Conservation (phyloP, 192 early-diverging fungal genomes). For the Linnemannia schmuckeri region DNA sequence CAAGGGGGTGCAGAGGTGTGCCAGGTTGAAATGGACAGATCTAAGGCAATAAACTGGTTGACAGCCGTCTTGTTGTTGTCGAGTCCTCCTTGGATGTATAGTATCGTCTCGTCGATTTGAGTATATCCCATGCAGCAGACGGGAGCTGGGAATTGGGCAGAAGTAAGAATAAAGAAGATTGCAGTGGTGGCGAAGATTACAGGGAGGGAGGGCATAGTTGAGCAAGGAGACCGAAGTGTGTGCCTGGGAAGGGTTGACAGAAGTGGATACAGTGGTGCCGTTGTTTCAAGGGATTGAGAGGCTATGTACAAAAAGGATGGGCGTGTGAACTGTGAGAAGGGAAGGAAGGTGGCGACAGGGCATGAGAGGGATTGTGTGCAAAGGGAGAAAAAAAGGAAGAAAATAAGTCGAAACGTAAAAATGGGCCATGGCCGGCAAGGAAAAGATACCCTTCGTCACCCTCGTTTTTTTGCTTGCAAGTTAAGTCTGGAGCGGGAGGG, state of each 20-base stretch:
- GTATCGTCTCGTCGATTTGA: not conserved
- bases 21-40: not conserved
- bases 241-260: not conserved
- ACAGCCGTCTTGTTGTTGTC: not conserved
- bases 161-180: not conserved
- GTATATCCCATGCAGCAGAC: not conserved
- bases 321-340: not conserved
- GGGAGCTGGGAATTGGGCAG: not conserved
- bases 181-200: not conserved
- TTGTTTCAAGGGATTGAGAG: too few relatives aligned
- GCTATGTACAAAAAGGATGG: not conserved
- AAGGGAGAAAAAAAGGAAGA: too few relatives aligned
- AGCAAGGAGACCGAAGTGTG: not conserved
- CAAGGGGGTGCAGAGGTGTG: not conserved
- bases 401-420: too few relatives aligned
- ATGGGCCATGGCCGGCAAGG: too few relatives aligned
- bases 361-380: too few relatives aligned
- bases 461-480: too few relatives aligned
- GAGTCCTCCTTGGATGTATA: constrained; percentile 3
- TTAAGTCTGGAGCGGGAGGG: too few relatives aligned
- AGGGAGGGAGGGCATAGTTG: not conserved
- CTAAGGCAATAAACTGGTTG: not conserved
- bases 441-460: too few relatives aligned
- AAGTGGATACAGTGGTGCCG: too few relatives aligned
- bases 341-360: not conserved